These are phyloP conservation scores for Didymella segeticola DNA, from an alignment of 2,329 filamentous ascomycete genomes.

Conservation along the genomic window DNA sequence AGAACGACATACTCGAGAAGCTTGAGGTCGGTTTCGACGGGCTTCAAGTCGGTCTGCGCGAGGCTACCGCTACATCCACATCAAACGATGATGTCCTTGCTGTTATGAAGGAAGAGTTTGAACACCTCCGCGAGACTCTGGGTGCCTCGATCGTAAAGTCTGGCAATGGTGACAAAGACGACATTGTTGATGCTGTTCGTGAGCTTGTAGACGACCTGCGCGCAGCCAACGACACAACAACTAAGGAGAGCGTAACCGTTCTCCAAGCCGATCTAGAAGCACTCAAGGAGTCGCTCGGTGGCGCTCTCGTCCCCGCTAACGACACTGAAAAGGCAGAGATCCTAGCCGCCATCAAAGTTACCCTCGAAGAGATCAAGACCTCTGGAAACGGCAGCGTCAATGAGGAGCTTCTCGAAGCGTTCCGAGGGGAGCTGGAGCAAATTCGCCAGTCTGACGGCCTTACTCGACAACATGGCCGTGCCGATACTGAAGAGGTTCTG, in stretches of 20 bases:
- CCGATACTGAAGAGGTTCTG: constrained; percentile 57
- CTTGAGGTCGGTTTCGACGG: constrained; percentile 61
- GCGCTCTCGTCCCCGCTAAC: constrained; percentile 49
- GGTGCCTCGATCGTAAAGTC: constrained; percentile 59
- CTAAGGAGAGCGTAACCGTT: constrained; percentile 51
- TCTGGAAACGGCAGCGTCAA: constrained; percentile 45
- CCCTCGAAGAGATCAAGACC: constrained; percentile 49
- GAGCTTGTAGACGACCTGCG: constrained; percentile 54
- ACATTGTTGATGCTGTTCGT: constrained; percentile 73
- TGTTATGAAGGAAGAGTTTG: constrained; percentile 66
- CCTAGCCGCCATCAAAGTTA: constrained; percentile 47
- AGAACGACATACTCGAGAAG: constrained; percentile 67
- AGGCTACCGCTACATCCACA: constrained; percentile 31
- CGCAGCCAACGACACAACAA: constrained; percentile 50
- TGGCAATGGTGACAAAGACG: constrained; percentile 63
- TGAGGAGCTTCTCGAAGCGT: constrained; percentile 60
- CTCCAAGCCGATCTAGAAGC: constrained; percentile 54
- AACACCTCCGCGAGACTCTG: constrained; percentile 65
- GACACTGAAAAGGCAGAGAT: constrained; percentile 51
- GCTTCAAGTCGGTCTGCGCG: constrained; percentile 54
- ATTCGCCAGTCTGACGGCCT: constrained; percentile 53
- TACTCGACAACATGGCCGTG: constrained; percentile 49
- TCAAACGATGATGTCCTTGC: constrained; percentile 55
- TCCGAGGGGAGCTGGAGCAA: constrained; percentile 59
- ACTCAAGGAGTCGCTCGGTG: constrained; percentile 53